Base-by-base conservation (phyloP, 257 asterid species). In the Gardenia jasminoides region DNA sequence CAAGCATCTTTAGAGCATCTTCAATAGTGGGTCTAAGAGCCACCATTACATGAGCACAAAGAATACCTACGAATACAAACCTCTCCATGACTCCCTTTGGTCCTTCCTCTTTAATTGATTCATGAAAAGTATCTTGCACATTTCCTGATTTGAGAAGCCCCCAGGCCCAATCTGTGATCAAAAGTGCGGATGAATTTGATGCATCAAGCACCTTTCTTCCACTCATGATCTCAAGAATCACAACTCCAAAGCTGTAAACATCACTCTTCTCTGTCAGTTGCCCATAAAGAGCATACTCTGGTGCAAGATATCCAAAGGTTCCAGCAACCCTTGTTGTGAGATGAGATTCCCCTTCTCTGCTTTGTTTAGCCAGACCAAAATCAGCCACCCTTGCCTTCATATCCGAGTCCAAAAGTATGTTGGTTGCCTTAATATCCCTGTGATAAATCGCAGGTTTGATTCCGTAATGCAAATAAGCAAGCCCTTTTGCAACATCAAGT, bases 161-260 rank as follows among this genome's bases (percentile, higher is more conserved):
- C 90, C 92, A 90, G 8, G 86, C 92, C 94, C 94, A 90, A 19
- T 90, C 92, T 1, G 92, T 83, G 83, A 90, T 86, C 87, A 90
- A 30, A 30, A 86, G 67, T 28, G 78, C 64, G 10, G 86, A 72
- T 30, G 87, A 48, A 36, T 76, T 83, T 0, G 89, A 68, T 47
- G 90, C 77, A 64, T 86, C 90, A 20, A 90, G 88, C 66, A 81
- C 94, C 76, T 84, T 84, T 64, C 92, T 79, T 0, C 92, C 85
- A 30, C 94, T 88, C 92, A 88, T 88, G 52, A 78, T 82, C 85
- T 87, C 92, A 9, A 90, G 90, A 61, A 88, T 83, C 84, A 90
- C 61, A 0, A 88, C 72, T 0, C 92, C 94, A 41, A 86, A 90
- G 65, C 91, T 88, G 69, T 90, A 90, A 15, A 88, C 89, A 4